Base-by-base conservation (phyloP, 2,329 filamentous ascomycete genomes). In the Aspergillus unguis region DNA sequence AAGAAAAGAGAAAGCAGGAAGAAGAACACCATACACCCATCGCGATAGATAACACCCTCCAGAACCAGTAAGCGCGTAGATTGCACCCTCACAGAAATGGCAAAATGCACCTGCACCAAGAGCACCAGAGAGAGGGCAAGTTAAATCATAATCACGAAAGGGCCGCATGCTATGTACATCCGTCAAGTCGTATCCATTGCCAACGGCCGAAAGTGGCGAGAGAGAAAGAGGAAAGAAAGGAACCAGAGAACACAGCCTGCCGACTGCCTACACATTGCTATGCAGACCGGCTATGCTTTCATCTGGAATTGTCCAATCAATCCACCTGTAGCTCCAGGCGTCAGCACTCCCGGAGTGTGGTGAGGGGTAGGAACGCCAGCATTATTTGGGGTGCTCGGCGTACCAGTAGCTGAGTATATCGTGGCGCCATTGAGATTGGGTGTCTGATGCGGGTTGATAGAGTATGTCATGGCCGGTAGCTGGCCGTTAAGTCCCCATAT, bases 401-500 rank as follows among this genome's bases (percentile, higher is more conserved):
- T 75, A 54, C 81, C 78, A 43, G 74, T 71, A 17, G 65, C 60
- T 28, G 72, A 70, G 67, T 75, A 76, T 60, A 80, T 75, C 4
- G 73, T 75, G 26, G 77, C 77, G 40, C 80, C 81, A 58, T 82
- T 82, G 52, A 82, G 75, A 52, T 77, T 77, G 32, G 76, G 76
- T 8, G 80, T 81, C 63, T 80, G 68, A 63, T 78, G 73, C 45
- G 75, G 67, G 53, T 75, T 62, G 58, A 72, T 70, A 43, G 72
- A 66, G 56, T 79, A 74, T 32, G 62, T 68, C 62, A 79, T 61
- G n/a, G 74, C 79, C 64, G 72, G 82, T 76, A 71, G 87, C 84
- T 60, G 88, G 80, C 74, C 87, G 48, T 91, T 92, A 7, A 97
- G 78, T 8, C 92, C 92, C 88, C 92, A 97, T 62, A 96, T 91